Base-by-base conservation (phyloP, 495 filamentous ascomycete species). In the Oidiodendron maius region DNA sequence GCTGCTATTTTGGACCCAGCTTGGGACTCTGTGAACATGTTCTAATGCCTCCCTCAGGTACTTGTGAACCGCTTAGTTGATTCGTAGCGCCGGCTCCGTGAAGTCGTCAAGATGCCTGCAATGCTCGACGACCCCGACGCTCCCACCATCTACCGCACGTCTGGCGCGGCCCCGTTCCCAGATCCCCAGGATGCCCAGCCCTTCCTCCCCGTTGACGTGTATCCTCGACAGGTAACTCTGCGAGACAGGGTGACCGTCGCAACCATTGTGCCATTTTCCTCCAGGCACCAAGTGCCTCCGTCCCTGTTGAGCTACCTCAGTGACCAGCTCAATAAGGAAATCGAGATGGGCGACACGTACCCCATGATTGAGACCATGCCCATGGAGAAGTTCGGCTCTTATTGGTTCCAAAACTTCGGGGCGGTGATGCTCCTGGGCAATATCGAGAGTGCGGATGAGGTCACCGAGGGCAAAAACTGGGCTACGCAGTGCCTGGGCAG, bases 331-430 rank as follows among this genome's bases (percentile, higher is more conserved):
- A 94, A 91, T 63, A 84, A 86, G 63, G 93, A 98, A 64, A 95
- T 98, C 55, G 89, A 95, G 61, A 86, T 87, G 61, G 93, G 93
- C 26, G 90, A 98, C 62, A 96, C 94, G 1, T 98, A 96, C 70
- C 91, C 93, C 35, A 91, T 96, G 83, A 79, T 87, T 49, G 83
- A 89, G 21, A 73, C 82, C 11, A 81, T 97, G 68, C 68, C 85
- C 4, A 64, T 86, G 17, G 77, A 82, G 2, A 80, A 82, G 34
- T 98, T 97, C 52, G 81, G 81, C 11, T 73, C 80, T 23, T 97
- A 95, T 62, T 98, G 93, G 93, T 94, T 98, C 62, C 87, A 89
- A 51, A 94, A 90, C 56, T 96, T 97, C 56, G 91, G 77, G 39
- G 91, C 89, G 8, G 78, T 98, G 52, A 96, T 97, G 91, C 69